Evolutionary conservation across 805 yeast genomes (phyloP).

Genomic region (Komagataella populi): DNA sequence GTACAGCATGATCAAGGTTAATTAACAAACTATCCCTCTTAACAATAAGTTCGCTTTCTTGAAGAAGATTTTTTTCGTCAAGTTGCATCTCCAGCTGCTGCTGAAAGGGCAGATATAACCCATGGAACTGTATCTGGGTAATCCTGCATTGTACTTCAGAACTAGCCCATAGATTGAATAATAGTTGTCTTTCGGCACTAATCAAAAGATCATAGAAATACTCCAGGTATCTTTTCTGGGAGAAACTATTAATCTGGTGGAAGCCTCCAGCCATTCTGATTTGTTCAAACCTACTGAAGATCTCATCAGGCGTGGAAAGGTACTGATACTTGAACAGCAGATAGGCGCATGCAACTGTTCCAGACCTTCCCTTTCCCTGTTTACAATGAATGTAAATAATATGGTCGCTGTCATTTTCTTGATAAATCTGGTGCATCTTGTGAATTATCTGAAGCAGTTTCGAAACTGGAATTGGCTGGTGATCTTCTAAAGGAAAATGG

Average conservation of each 20-base stretch:
- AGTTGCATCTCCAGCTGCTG: not conserved
- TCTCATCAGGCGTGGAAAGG: not conserved
- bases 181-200: not conserved
- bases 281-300: not conserved
- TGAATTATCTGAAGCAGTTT: slow-evolving; percentile 29
- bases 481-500: slow-evolving; percentile 59
- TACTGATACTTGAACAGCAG: slow-evolving; percentile 32
- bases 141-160: not conserved
- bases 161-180: not conserved
- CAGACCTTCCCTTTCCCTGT: slow-evolving; percentile 89
- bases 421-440: slow-evolving; percentile 21
- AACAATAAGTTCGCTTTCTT: not conserved
- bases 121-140: not conserved
- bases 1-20: not conserved
- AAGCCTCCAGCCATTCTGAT: not conserved
- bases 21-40: not conserved
- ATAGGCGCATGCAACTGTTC: slow-evolving; percentile 59
- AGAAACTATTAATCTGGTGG: slow-evolving; percentile 16
- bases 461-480: slow-evolving; percentile 55
- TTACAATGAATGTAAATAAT: slow-evolving; percentile 70
- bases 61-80: not conserved
- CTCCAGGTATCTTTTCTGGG: slow-evolving; percentile 53
- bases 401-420: slow-evolving; percentile 19
- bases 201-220: slow-evolving; percentile 24
- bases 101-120: not conserved